Percentiles rank a stretch among this genome's conserved stretches.
These are phyloP conservation scores for Aspergillus asperescens DNA, from an alignment of 495 filamentous ascomycete species.

Conservation along the genomic window DNA sequence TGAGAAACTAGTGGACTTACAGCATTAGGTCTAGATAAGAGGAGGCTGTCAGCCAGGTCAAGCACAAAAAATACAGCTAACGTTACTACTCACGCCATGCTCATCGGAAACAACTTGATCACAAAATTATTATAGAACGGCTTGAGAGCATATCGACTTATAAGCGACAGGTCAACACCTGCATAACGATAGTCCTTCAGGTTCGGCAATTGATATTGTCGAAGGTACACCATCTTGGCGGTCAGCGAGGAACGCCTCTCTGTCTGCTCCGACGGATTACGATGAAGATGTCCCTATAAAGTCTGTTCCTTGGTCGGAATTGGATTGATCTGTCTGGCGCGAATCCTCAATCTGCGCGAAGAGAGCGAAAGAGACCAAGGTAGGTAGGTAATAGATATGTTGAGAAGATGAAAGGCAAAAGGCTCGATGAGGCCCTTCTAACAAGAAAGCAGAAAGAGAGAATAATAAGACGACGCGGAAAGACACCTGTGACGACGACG, in stretches of 20 bases:
- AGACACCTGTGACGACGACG: neutral
- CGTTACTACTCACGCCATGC: conserved; percentile 72
- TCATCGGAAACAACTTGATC: conserved; percentile 90
- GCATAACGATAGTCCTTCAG: conserved; percentile 90
- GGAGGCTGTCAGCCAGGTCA: conserved; percentile 22
- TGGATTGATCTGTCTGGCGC: neutral
- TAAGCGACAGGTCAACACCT: conserved; percentile 78
- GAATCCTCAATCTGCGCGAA: neutral
- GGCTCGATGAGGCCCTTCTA: neutral
- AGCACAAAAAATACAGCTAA: conserved; percentile 6
- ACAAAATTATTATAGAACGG: conserved; percentile 95
- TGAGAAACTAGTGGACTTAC: conserved; percentile 37
- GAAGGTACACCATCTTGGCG: conserved; percentile 74
- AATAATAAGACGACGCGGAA: neutral
- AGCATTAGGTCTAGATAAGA: conserved; percentile 50
- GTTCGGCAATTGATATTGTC: conserved; percentile 81
- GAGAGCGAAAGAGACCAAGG: neutral
- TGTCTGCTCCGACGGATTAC: neutral
- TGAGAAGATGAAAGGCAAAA: neutral
- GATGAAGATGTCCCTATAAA: neutral
- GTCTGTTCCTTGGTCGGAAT: neutral
- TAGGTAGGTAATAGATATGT: neutral
- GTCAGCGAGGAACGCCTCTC: neutral
- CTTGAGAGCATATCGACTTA: conserved; percentile 88
- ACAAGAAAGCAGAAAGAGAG: neutral